Evolutionary conservation across 1,284 basidiomycete genomes (phyloP), one percentile per base, ranked within the genome.

Genomic region (Laetiporus sulphureus): DNA sequence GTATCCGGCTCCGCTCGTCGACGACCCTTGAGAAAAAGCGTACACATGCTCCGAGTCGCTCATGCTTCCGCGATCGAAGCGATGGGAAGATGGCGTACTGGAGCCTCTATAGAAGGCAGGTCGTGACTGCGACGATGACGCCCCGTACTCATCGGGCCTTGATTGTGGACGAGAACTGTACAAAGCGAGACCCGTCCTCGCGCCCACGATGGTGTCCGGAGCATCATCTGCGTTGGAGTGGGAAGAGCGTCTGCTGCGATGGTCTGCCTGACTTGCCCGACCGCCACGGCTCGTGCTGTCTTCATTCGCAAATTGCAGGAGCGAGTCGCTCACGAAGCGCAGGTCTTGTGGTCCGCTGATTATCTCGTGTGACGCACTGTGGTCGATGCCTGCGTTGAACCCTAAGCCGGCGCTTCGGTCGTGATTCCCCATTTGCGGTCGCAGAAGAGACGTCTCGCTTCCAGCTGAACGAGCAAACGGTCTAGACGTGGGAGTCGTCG

Each of bases 301-400:
- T 18, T 30, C 31, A 25, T 39, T 36, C 5, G 45, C 41, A 11
- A 52, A 30, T 25, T 48, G 46, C 40, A 41, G 37, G 16, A 53
- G 33, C 11, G 54, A 53, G 15, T 49, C 42, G 27, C 46, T 48
- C 24, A 53, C 40, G 1, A 44, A 40, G 34, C 49, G 46, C 13
- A 56, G 44, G n/a, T 54, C 54, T 21, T 48, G 47, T 6, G 46
- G 29, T 31, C 52, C 51, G 5, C 39, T 33, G 21, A 56, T 50
- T 21, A 51, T 48, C 43, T 51, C 45, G 5, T 47, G 40, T 21
- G 51, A 42, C 21, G 43, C 49, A 8, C 43, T 41, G 2, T 43
- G 35, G 23, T 40, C 39, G n/a, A n/a, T n/a, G n/a, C n/a, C n/a
- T 8, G 47, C 25, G 27, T 35, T 18, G 23, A 39, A 19, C 22